Base-by-base conservation (phyloP, 169 alveolate genomes). In the Plasmodium chabaudi region DNA sequence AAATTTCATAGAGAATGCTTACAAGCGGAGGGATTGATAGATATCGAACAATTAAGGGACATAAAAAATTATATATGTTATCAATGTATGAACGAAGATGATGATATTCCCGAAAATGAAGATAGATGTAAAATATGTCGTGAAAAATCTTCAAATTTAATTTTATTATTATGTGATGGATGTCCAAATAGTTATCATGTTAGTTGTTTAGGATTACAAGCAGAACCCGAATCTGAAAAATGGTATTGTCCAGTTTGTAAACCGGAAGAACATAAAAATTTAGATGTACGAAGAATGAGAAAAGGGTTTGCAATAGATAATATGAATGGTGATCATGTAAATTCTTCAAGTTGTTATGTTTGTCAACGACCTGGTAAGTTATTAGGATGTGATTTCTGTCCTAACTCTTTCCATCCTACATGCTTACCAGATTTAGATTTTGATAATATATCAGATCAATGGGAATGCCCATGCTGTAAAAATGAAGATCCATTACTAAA, bases 381-480 rank as follows among this genome's bases (percentile, higher is more conserved):
- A 21, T 82, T 96, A 71, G 97, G 98, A 5, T 96, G 98, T 68
- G 98, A 96, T 88, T 96, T 95, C 57, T 96, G 98, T 60, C 94
- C 95, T n/a, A 94, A 96, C 86, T 94, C 97, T 15, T 96, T 95
- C 68, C 98, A 96, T 73, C 97, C 97, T 19, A 93, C 94, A 13
- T 96, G 98, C 21, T 69, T 94, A 17, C 95, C 95, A 6, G 96
- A 94, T 67, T 92, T 96, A 5, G 98, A 95, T 49, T 93, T 93
- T 39, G 98, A 95, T 55, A 95, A 90, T 61, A 93, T 92, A 12
- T 95, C 96, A 2, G 98, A 96, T 68, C 96, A 92, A 46, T 96
- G 98, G 98, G 97, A 94, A 90, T 96, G 98, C 60, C 98, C 98
- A 1, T 95, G 97, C 47, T 96, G 98, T 87, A 84, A 93, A 61